Conservation (phyloP, 1,284 basidiomycete species). For the Cutaneotrichosporon arboriforme region DNA sequence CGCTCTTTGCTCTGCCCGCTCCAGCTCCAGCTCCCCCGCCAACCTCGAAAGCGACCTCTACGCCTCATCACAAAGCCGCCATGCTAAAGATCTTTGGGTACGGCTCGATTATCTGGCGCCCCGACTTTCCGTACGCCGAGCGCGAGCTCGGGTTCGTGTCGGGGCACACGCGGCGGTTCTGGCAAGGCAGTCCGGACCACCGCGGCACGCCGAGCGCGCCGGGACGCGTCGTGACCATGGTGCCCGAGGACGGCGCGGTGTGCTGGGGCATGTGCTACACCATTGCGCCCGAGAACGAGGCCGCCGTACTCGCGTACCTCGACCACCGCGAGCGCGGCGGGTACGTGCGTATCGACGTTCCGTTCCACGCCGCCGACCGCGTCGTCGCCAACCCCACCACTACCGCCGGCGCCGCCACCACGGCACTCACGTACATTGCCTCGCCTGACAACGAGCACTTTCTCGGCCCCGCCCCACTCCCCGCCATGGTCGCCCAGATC, state of each 20-base stretch:
- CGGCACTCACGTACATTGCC: constrained; percentile 16
- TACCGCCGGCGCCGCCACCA: not conserved
- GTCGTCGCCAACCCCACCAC: not conserved
- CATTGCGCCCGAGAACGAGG: constrained; percentile 8
- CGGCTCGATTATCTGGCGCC: constrained; percentile 20
- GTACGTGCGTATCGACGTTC: constrained; percentile 14
- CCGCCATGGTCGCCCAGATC: constrained; percentile 11
- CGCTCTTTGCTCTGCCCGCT: too few species aligned
- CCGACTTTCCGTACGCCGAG: constrained; percentile 14
- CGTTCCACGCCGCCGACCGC: not conserved
- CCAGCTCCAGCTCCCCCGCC: too few species aligned
- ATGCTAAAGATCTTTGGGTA: constrained; percentile 18
- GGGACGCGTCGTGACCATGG: constrained; percentile 44
- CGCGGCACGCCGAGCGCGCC: constrained; percentile 40
- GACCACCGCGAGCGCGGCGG: constrained; percentile 21
- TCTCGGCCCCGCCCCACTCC: constrained; percentile 11
- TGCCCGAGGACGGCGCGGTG: constrained; percentile 14
- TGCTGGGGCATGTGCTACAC: constrained; percentile 20
- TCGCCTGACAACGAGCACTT: constrained; percentile 13
- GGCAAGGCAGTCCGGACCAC: constrained; percentile 46
- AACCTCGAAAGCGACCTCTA: too few species aligned
- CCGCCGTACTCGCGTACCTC: constrained; percentile 17
- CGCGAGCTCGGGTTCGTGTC: constrained; percentile 50
- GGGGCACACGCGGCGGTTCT: constrained; percentile 43
- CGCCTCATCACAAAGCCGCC: not conserved